These are phyloP conservation scores for Claviceps sorghi DNA, from an alignment of 2,329 filamentous ascomycete species.

Conservation along the genomic window DNA sequence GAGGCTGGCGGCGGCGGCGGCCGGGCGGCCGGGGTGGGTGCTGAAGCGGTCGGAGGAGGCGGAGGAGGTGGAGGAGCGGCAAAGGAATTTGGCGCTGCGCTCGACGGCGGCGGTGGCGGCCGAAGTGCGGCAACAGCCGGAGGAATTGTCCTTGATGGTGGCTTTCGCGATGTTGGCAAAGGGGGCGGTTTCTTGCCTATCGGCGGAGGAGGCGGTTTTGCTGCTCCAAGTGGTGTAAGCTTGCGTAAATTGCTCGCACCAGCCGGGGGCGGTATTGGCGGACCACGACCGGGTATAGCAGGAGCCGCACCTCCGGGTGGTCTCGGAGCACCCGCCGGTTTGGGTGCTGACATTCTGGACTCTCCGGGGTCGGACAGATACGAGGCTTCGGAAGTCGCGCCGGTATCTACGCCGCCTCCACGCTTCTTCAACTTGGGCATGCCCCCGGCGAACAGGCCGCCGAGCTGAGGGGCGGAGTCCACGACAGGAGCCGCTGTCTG, in stretches of 20 bases:
- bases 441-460: slow-evolving; percentile 77
- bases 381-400: slow-evolving; percentile 42
- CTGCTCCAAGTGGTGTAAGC: slow-evolving; percentile 25
- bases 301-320: slow-evolving; percentile 46
- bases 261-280: slow-evolving; percentile 27
- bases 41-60: slow-evolving; percentile 29
- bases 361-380: slow-evolving; percentile 65
- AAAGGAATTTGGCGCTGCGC: slow-evolving; percentile 24
- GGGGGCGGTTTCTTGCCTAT: slow-evolving; percentile 63
- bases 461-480: slow-evolving; percentile 59
- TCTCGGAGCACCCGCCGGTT: slow-evolving; percentile 42
- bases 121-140: slow-evolving; percentile 21
- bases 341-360: slow-evolving; percentile 18
- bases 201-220: slow-evolving; percentile 51
- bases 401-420: slow-evolving; percentile 66
- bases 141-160: slow-evolving; percentile 25
- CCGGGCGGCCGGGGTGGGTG: slow-evolving; percentile 23
- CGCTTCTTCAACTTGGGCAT: slow-evolving; percentile 91
- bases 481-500: slow-evolving; percentile 26
- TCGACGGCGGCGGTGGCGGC: slow-evolving; percentile 22
- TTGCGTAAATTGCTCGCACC: slow-evolving; percentile 40
- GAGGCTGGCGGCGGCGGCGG: slow-evolving; percentile 21
- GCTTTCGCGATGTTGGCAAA: slow-evolving; percentile 45
- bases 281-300: slow-evolving; percentile 35
- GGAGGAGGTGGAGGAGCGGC: slow-evolving; percentile 26